A percentile compares a stretch with the other conserved stretches of the same genome.
These are phyloP conservation scores for Claviceps africana DNA, from an alignment of 2,329 filamentous ascomycete genomes.

Conservation along the genomic window DNA sequence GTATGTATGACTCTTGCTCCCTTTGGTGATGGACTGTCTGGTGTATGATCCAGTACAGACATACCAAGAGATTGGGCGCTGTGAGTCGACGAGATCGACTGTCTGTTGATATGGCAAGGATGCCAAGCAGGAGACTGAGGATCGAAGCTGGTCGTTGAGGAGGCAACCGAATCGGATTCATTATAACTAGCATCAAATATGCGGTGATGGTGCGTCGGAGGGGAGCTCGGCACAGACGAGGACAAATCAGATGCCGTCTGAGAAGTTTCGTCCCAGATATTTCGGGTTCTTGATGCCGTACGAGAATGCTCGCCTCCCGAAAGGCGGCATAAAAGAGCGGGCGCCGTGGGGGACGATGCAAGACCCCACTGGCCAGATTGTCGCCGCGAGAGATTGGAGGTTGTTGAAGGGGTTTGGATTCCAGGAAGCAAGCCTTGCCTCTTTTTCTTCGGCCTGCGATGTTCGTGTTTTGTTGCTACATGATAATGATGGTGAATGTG, in stretches of 20 bases:
- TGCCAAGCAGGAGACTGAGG: constrained; percentile 50
- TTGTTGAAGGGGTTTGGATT: constrained; percentile 43
- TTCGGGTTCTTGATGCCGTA: constrained; percentile 25
- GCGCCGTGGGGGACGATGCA: constrained; percentile 24
- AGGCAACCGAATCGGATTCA: constrained; percentile 57
- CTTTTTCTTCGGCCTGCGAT: constrained; percentile 56
- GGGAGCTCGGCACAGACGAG: constrained; percentile 71
- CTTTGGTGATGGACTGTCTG: constrained; percentile 10
- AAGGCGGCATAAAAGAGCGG: constrained; percentile 27
- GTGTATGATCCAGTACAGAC: constrained; percentile 19
- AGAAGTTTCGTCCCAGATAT: constrained; percentile 37
- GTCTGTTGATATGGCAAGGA: constrained; percentile 37
- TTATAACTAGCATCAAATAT: constrained; percentile 59
- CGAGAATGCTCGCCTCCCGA: constrained; percentile 35
- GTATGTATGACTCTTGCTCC: constrained; percentile 9
- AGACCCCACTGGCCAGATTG: constrained; percentile 27
- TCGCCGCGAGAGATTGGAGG: constrained; percentile 16
- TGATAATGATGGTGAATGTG: constrained; percentile 96
- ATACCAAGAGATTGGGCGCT: constrained; percentile 28
- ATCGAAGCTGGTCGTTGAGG: constrained; percentile 63
- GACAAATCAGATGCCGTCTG: constrained; percentile 50
- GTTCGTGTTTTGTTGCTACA: constrained; percentile 46
- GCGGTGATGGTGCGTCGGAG: constrained; percentile 56
- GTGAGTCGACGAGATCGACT: constrained; percentile 40
- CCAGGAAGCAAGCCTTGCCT: constrained; percentile 48